These are phyloP conservation scores for Cordyceps javanica DNA, from an alignment of 2,329 filamentous ascomycete genomes.

Conservation along the genomic window DNA sequence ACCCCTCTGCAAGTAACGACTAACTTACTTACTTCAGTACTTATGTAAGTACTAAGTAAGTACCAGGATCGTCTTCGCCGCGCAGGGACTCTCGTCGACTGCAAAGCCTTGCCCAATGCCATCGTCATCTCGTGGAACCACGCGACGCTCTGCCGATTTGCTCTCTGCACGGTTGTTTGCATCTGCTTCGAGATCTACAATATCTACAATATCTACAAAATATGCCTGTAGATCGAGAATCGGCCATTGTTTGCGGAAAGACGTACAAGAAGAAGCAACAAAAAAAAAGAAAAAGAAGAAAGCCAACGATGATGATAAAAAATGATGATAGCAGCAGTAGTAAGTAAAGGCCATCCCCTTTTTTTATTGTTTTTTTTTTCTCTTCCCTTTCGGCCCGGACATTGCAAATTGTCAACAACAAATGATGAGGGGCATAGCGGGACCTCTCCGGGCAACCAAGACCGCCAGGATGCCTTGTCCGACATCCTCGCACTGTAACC, in stretches of 20 bases:
- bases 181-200: too few species aligned
- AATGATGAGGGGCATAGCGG: constrained; percentile 10
- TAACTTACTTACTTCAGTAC: too few species aligned
- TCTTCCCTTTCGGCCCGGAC: too few species aligned
- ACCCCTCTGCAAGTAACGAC: too few species aligned
- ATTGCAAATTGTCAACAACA: constrained; percentile 10
- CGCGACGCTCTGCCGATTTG: neutral
- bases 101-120: neutral
- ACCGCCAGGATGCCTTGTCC: neutral
- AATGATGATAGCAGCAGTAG: too few species aligned
- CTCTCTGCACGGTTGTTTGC: neutral
- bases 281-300: too few species aligned
- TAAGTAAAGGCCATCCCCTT: too few species aligned
- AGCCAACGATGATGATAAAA: too few species aligned
- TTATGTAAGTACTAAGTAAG: neutral
- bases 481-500: constrained; percentile 1
- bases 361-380: neutral
- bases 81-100: neutral
- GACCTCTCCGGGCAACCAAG: constrained; percentile 6
- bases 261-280: too few species aligned
- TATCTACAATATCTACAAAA: too few species aligned
- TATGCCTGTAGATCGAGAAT: too few species aligned
- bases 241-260: too few species aligned
- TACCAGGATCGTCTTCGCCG: neutral
- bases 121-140: neutral